Evolutionary conservation across 805 yeast species (phyloP), one percentile per base, ranked within the genome.

Genomic region (Candida alai): DNA sequence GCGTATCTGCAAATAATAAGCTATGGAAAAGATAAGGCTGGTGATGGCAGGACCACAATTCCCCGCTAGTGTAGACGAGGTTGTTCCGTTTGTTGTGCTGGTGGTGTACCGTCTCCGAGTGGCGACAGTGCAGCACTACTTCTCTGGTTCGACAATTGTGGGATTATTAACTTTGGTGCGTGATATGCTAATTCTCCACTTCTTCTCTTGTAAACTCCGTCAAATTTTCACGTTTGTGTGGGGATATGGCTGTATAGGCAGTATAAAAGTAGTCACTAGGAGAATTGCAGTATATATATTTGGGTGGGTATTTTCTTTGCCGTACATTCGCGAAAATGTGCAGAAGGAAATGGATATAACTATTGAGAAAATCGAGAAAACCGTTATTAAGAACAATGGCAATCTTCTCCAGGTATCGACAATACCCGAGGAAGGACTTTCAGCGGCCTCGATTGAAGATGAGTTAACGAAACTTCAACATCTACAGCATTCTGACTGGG

Each of bases 401-500:
- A 45, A 49, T 1, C 57, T 78, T 24, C 46, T 54, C 10, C 72
- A 72, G 41, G 76, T 73, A 48, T 52, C 56, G 1, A 37, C 39
- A 22, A 55, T 90, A 4, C 97, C 97, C 0, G 50, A 46, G 2
- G 28, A 48, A 1, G 96, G 96, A 0, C 52, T 84, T 33, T 23
- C 70, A 2, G 63, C 69, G 11, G 57, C 53, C 1, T 58, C 57
- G 13, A 71, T 93, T 7, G 35, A 68, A 19, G 48, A 48, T 0
- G 76, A 79, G 38, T 59, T 93, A 38, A 73, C 76, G 22, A 56
- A 60, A 19, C 59, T 77, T 19, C 61, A 68, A 23, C 40, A 51
- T 0, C 50, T 88, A 44, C 72, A 78, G 36, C 86, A 84, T 44
- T 67, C 86, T 1, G 81, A 79, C 36, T 90, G 97, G 96, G 73